These are phyloP conservation scores for Candida anglica DNA, from an alignment of 805 yeast genomes.

Conservation along the genomic window DNA sequence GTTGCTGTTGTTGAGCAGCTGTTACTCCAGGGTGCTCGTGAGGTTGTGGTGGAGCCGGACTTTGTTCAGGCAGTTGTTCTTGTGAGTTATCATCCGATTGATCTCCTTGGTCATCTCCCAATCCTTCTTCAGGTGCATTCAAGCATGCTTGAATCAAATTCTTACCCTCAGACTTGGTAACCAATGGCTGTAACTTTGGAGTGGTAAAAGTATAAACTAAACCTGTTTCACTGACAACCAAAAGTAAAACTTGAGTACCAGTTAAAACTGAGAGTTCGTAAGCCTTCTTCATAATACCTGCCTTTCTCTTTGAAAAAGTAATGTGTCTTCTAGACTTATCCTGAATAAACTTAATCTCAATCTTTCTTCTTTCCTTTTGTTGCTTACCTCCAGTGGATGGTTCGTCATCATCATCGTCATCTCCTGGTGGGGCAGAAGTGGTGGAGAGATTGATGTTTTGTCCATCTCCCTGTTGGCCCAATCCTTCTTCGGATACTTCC, in stretches of 20 bases:
- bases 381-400: slow-evolving; percentile 44
- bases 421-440: slow-evolving; percentile 24
- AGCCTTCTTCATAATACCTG: slow-evolving; percentile 99
- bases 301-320: slow-evolving; percentile 96
- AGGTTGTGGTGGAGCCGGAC: slow-evolving; percentile 25
- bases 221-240: slow-evolving; percentile 98
- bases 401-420: slow-evolving; percentile 53
- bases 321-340: slow-evolving; percentile 97
- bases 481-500: slow-evolving; percentile 24
- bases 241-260: slow-evolving; percentile 91
- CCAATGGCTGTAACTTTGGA: slow-evolving; percentile 97
- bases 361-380: slow-evolving; percentile 71
- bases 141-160: slow-evolving; percentile 94
- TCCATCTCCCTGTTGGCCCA: slow-evolving; percentile 6
- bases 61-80: slow-evolving; percentile 34
- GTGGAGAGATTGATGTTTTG: slow-evolving; percentile 18
- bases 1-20: slow-evolving; percentile 24
- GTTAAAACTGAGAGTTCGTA: slow-evolving; percentile 94
- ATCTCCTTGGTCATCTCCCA: slow-evolving; percentile 58
- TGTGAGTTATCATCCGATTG: slow-evolving; percentile 47
- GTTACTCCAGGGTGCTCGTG: slow-evolving; percentile 9
- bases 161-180: slow-evolving; percentile 95
- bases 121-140: slow-evolving; percentile 90
- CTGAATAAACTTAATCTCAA: slow-evolving; percentile 95
- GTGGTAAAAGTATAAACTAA: slow-evolving; percentile 97